A percentile compares a stretch with the other conserved stretches of the same genome.
phyloP scores from a whole-genome alignment of 2,329 filamentous ascomycete genomes.

The Colletotrichum limetticola region DNA sequence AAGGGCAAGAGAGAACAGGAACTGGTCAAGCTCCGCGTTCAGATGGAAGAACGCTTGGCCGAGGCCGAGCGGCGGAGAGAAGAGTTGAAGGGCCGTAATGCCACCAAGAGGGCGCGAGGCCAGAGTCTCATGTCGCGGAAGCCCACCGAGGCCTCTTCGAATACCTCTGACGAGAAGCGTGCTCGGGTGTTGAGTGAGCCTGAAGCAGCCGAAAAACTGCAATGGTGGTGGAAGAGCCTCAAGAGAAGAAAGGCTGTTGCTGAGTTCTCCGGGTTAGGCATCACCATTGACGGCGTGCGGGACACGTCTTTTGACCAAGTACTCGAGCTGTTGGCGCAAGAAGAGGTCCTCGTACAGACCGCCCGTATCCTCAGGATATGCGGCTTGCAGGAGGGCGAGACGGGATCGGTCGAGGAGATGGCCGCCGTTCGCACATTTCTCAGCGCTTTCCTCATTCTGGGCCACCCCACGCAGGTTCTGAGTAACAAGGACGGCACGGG shows the following conservation, averaged over 20 bases:
- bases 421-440: constrained; percentile 80
- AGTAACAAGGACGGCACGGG: constrained; percentile 74
- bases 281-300: constrained; percentile 77
- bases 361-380: constrained; percentile 76
- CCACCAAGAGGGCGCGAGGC: constrained; percentile 62
- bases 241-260: constrained; percentile 69
- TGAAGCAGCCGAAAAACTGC: constrained; percentile 73
- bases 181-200: constrained; percentile 62
- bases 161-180: constrained; percentile 58
- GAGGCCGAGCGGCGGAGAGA: constrained; percentile 80
- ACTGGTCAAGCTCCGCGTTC: constrained; percentile 72
- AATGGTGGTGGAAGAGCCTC: constrained; percentile 75
- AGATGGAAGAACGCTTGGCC: constrained; percentile 84
- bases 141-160: constrained; percentile 58
- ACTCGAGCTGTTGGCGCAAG: constrained; percentile 72
- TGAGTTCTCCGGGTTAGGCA: constrained; percentile 72
- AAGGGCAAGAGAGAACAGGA: constrained; percentile 84
- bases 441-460: constrained; percentile 82
- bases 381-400: constrained; percentile 73
- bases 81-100: constrained; percentile 67
- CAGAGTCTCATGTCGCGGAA: constrained; percentile 64
- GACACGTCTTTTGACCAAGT: constrained; percentile 81
- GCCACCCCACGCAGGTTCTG: constrained; percentile 81
- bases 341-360: constrained; percentile 73
- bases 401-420: constrained; percentile 73